A percentile compares a stretch with the other conserved stretches of the same genome.
Evolutionary conservation across 106 monocot species (phyloP).

Genomic region (Phalaenopsis aphrodite): DNA sequence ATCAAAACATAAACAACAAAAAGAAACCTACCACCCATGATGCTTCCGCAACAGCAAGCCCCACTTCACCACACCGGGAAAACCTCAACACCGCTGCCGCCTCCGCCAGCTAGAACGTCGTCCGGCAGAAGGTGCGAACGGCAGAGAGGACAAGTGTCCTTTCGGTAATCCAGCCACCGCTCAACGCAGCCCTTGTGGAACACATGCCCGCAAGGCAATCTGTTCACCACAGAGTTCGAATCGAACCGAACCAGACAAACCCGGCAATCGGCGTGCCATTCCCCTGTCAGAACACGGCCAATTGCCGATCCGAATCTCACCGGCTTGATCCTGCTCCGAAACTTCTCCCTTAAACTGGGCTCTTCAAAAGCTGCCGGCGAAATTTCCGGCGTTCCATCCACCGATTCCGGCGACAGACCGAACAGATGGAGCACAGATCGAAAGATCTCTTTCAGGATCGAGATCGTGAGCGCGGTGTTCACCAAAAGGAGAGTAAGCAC

Average conservation of each 20-base stretch:
- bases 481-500: slow-evolving; percentile 55
- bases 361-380: neutral
- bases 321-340: slow-evolving; percentile 53
- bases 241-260: slow-evolving; percentile 68
- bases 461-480: slow-evolving; percentile 64
- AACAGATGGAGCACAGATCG: slow-evolving; percentile 39
- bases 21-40: neutral
- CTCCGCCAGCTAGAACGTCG: neutral
- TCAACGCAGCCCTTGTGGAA: slow-evolving; percentile 77
- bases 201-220: slow-evolving; percentile 72
- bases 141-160: slow-evolving; percentile 74
- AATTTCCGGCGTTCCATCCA: neutral
- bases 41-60: neutral
- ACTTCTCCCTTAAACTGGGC: slow-evolving; percentile 39
- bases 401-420: slow-evolving; percentile 20
- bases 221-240: slow-evolving; percentile 64
- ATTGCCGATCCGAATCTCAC: slow-evolving; percentile 34
- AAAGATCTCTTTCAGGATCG: slow-evolving; percentile 54
- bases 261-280: slow-evolving; percentile 45
- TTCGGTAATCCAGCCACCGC: slow-evolving; percentile 72
- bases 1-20: neutral
- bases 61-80: neutral
- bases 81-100: neutral
- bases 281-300: slow-evolving; percentile 7
- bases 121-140: slow-evolving; percentile 43